These are phyloP conservation scores for Scleroderma bovista DNA, from an alignment of 768 basidiomycete genomes.

Conservation along the genomic window DNA sequence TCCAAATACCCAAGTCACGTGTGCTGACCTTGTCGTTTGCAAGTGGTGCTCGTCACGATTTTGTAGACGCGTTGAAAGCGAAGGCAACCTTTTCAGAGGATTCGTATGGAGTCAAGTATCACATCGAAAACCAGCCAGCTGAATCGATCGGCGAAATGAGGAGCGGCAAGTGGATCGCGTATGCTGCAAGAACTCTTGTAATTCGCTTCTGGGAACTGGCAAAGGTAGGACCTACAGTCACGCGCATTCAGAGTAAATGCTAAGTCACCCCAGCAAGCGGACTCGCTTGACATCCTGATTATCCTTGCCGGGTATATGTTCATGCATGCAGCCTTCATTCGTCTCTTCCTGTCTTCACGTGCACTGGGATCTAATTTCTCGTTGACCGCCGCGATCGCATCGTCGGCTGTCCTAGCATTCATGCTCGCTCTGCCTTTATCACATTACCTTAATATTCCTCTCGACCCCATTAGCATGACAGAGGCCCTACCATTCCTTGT, in stretches of 20 bases:
- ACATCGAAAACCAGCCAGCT: conserved; percentile 41
- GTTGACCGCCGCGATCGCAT: conserved; percentile 67
- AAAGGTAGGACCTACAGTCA: conserved; percentile 44
- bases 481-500: conserved; percentile 98
- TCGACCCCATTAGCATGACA: conserved; percentile 89
- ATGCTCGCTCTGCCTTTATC: conserved; percentile 76
- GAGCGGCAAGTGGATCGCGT: conserved; percentile 84
- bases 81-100: conserved; percentile 28
- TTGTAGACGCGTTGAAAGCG: conserved; percentile 36
- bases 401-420: conserved; percentile 77
- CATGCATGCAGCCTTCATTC: conserved; percentile 94
- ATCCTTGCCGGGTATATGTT: conserved; percentile 90
- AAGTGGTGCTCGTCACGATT: conserved; percentile 46
- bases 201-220: conserved; percentile 83
- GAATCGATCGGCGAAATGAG: conserved; percentile 66
- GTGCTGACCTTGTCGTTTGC: conserved; percentile 48
- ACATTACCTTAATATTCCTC: conserved; percentile 72
- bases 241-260: conserved; percentile 6
- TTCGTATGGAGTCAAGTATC: conserved; percentile 42
- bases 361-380: conserved; percentile 75
- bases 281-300: conserved; percentile 92
- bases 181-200: conserved; percentile 71
- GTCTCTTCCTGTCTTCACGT: conserved; percentile 83
- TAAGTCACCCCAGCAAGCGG: conserved; percentile 61
- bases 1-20: conserved; percentile 31